Conservation (phyloP, 1,139 yeast species). For the Lodderomyces beijingensis region DNA sequence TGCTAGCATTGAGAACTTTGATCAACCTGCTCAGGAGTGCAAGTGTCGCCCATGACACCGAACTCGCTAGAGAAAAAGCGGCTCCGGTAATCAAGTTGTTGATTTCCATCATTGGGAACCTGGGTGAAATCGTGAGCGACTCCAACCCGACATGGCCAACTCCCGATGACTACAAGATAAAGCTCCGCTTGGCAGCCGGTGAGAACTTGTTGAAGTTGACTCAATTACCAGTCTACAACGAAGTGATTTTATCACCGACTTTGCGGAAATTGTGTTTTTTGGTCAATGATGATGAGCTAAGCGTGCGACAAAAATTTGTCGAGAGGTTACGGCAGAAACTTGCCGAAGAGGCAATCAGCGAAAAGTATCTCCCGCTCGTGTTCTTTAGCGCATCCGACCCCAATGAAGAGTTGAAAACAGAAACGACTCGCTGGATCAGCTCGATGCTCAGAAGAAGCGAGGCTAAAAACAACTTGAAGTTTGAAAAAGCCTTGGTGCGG, state of each 20-base stretch:
- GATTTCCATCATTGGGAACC: slow-evolving; percentile 63
- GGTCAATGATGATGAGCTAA: slow-evolving; percentile 60
- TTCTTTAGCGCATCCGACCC: slow-evolving; percentile 82
- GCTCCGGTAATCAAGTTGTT: slow-evolving; percentile 67
- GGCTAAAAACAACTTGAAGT: slow-evolving; percentile 37
- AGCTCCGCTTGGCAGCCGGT: slow-evolving; percentile 69
- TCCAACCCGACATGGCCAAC: slow-evolving; percentile 51
- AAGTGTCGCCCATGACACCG: slow-evolving; percentile 22
- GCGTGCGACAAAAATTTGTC: slow-evolving; percentile 55
- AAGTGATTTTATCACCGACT: slow-evolving; percentile 48
- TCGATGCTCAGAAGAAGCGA: slow-evolving; percentile 51
- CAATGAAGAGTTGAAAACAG: slow-evolving; percentile 40
- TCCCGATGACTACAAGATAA: slow-evolving; percentile 56
- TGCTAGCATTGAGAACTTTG: slow-evolving; percentile 51
- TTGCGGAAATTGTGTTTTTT: slow-evolving; percentile 53
- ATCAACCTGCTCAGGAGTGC: slow-evolving; percentile 59
- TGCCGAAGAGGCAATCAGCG: slow-evolving; percentile 52
- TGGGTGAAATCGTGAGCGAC: slow-evolving; percentile 72
- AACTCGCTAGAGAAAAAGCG: slow-evolving; percentile 34
- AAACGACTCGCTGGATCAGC: slow-evolving; percentile 67
- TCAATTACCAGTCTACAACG: slow-evolving; percentile 48
- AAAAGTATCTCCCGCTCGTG: slow-evolving; percentile 60
- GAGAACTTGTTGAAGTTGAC: slow-evolving; percentile 61
- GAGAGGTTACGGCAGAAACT: slow-evolving; percentile 50
- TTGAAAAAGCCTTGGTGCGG: slow-evolving; percentile 65